Evolutionary conservation across 306 rosid genomes (phyloP), one percentile per base, ranked within the genome.

Genomic region (Prunus mongolica): DNA sequence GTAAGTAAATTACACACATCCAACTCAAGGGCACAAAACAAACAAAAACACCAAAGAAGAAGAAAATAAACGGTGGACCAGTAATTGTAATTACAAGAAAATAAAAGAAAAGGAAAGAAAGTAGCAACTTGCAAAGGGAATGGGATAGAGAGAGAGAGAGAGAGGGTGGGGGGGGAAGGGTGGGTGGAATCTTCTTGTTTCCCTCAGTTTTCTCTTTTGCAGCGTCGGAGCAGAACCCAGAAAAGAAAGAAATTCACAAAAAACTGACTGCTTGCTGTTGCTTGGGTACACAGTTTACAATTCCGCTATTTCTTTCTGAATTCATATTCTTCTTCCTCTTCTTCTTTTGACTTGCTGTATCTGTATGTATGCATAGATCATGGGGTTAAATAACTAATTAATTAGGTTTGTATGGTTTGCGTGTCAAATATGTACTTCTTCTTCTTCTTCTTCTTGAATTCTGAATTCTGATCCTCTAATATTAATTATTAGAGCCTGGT

Each of bases 101-200:
- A 22, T 18, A 6, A 8, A 32, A 16, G 47, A 28, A 32, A 34
- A 16, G 10, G 47, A 65, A 49, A 13, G 20, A 69, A 46, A 6
- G 57, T 22, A 18, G 62, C 32, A 51, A 70, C 8, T 45, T 6
- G 27, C 8, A 12, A 34, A n/a, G 12, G 57, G 22, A 13, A 55
- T 18, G 41, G 45, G 25, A 52, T 27, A 28, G 20, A 18, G 12
- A 12, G 28, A 27, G 28, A 57, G 30, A 44, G 18, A 27, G 34
- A 22, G 32, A 24, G 61, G 15, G n/a, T 12, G 30, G 15, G 52
- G 63, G 13, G 47, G 14, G 56, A 2, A 47, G 66, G 54, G 60
- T 71, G 56, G 67, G 25, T 58, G 55, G 76, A 72, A 44, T 72
- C 76, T 72, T 72, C 67, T 58, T 72, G 44, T 22, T 46, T 28